Evolutionary conservation across 768 basidiomycete species (phyloP).

Genomic region (Chalciporus chontae): DNA sequence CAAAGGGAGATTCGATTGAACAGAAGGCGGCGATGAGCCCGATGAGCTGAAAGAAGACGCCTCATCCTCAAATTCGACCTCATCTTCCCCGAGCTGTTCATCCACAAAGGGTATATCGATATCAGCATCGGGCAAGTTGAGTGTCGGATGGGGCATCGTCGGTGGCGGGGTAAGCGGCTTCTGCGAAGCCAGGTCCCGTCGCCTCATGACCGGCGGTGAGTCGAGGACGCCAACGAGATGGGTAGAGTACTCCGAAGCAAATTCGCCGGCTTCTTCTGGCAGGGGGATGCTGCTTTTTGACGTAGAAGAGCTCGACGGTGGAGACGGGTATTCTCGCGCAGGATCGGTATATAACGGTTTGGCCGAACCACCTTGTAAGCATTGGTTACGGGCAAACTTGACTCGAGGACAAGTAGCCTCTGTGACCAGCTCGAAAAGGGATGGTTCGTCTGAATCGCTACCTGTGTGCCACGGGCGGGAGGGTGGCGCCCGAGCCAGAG

Average conservation of each 20-base stretch:
- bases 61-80: slow-evolving; percentile 19
- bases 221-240: slow-evolving; percentile 33
- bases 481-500: slow-evolving; percentile 15
- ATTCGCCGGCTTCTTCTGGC: slow-evolving; percentile 25
- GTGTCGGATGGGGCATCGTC: slow-evolving; percentile 37
- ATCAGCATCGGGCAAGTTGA: slow-evolving; percentile 36
- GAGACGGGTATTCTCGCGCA: slow-evolving; percentile 25
- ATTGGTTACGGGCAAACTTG: slow-evolving; percentile 16
- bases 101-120: slow-evolving; percentile 14
- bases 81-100: slow-evolving; percentile 12
- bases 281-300: slow-evolving; percentile 24
- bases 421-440: slow-evolving; percentile 9
- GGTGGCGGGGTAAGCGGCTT: slow-evolving; percentile 42
- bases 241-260: slow-evolving; percentile 19
- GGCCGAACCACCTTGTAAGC: slow-evolving; percentile 5
- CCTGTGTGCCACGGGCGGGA: slow-evolving; percentile 15
- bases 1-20: slow-evolving; percentile 18
- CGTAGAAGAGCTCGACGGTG: slow-evolving; percentile 25
- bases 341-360: slow-evolving; percentile 20
- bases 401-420: slow-evolving; percentile 13
- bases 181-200: slow-evolving; percentile 26
- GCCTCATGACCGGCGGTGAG: slow-evolving; percentile 33
- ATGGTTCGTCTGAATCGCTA: slow-evolving; percentile 22
- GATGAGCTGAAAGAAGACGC: slow-evolving; percentile 14
- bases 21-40: slow-evolving; percentile 11